These are phyloP conservation scores for Penicillium hesseltinei DNA, from an alignment of 2,329 filamentous ascomycete genomes.

Conservation along the genomic window DNA sequence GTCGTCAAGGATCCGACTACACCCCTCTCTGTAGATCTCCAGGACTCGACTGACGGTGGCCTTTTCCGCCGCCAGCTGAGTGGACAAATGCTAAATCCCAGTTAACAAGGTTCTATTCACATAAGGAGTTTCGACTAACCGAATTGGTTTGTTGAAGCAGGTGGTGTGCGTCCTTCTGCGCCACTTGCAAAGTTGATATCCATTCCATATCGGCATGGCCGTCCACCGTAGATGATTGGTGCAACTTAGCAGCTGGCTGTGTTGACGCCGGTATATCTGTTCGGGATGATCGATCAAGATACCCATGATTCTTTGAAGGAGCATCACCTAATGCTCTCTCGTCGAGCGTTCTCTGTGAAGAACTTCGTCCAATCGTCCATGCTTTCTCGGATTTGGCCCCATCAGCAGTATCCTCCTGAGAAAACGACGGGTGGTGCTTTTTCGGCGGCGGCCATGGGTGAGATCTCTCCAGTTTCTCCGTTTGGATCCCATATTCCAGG, in stretches of 20 bases:
- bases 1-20: slow-evolving; percentile 43
- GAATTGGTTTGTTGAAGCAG: slow-evolving; percentile 30
- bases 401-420: neutral
- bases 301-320: neutral
- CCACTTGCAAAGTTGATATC: slow-evolving; percentile 19
- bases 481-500: slow-evolving; percentile 20
- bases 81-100: slow-evolving; percentile 40
- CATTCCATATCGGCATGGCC: slow-evolving; percentile 14
- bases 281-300: neutral
- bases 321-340: neutral
- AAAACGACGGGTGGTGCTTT: neutral
- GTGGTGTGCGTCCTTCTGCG: slow-evolving; percentile 22
- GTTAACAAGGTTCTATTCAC: neutral
- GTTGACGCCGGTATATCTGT: neutral
- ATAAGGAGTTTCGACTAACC: slow-evolving; percentile 22
- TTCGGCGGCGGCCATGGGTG: neutral
- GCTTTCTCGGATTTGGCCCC: neutral
- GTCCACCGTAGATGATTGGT: neutral
- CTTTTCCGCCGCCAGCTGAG: slow-evolving; percentile 49
- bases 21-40: slow-evolving; percentile 45
- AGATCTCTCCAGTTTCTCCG: slow-evolving; percentile 1
- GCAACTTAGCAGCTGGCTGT: neutral
- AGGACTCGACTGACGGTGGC: slow-evolving; percentile 45
- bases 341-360: slow-evolving; percentile 7
- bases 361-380: neutral